Evolutionary conservation across 1,284 basidiomycete species (phyloP), one percentile per base, ranked within the genome.

Genomic region (Clitocybe nebularis): DNA sequence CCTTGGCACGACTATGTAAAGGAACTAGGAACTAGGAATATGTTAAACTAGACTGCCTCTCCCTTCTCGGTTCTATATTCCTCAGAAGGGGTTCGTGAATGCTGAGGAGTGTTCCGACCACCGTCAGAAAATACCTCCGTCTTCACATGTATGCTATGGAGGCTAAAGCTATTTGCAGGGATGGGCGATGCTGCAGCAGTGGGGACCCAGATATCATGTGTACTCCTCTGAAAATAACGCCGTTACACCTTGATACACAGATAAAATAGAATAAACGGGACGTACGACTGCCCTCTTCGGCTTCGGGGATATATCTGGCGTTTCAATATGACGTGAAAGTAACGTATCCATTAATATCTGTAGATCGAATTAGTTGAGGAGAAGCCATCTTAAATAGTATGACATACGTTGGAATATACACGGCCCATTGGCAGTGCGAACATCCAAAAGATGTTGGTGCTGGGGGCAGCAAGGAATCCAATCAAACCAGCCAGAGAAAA

Each of bases 391-490:
- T 6, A 4, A 17, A 16, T 23, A 6, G 13, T 6, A 23, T 20
- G 7, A 36, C 45, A 16, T 43, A 57, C 56, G 19, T 41, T 49
- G 1, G 54, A 47, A 41, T 58, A 58, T 23, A 58, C 37, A 8
- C 55, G 52, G 22, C 55, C 51, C 9, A 57, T 43, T 1, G 55
- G 46, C 2, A 57, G 20, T 1, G 49, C 43, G 37, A 58, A 57
- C 20, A 53, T 36, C 4, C 44, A 9, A 34, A 51, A 57, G 5
- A 48, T 26, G 4, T 32, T 51, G 5, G 56, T 50, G 14, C 41
- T 50, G 2, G 45, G 43, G 17, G 45, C 46, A 11, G 41, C 43
- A 3, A 44, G 9, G 36, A 48, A 51, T 10, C 45, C 28, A n/a
- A 56, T 41, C 14, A 58, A 42, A 5, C 34, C n/a, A 6, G 45